Evolutionary conservation across 1,284 basidiomycete species (phyloP).

Genomic region (Pascua guehoae): DNA sequence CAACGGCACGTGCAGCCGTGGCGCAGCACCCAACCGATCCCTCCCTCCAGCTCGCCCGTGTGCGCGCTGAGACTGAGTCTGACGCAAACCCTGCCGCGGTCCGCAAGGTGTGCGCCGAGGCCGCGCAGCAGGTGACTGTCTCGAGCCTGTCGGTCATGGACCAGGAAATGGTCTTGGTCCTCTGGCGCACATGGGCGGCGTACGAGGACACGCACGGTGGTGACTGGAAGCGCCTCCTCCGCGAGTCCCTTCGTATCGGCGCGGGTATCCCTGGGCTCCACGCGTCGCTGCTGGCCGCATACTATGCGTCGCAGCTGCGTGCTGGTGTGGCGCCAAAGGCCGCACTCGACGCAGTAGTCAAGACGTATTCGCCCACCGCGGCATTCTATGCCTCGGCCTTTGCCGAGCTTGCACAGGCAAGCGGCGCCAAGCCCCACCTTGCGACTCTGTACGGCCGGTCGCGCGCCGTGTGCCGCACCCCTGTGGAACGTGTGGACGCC

Average conservation of each 20-base stretch:
- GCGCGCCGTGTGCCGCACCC: slow-evolving; percentile 18
- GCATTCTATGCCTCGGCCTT: slow-evolving; percentile 27
- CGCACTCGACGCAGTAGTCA: slow-evolving; percentile 9
- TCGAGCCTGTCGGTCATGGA: slow-evolving; percentile 13
- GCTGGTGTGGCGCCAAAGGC: slow-evolving; percentile 1
- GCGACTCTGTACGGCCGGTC: slow-evolving; percentile 28
- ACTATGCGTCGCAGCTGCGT: slow-evolving; percentile 13
- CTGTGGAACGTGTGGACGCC: slow-evolving; percentile 22
- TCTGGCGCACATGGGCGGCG: slow-evolving; percentile 30
- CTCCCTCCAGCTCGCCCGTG: slow-evolving; percentile 25
- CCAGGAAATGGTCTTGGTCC: slow-evolving; percentile 10
- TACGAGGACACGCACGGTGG: slow-evolving; percentile 13
- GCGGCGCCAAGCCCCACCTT: slow-evolving; percentile 16
- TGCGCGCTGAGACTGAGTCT: slow-evolving; percentile 20
- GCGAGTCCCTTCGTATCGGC: slow-evolving; percentile 21
- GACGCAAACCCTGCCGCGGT: slow-evolving; percentile 6
- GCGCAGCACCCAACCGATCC: slow-evolving; percentile 27
- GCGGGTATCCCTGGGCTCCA: slow-evolving; percentile 23
- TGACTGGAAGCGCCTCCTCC: slow-evolving; percentile 23
- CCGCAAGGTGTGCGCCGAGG: slow-evolving; percentile 20
- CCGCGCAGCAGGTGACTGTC: slow-evolving; percentile 17
- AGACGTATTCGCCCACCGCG: slow-evolving; percentile 22
- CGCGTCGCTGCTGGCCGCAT: slow-evolving; percentile 18
- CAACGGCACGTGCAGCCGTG: slow-evolving; percentile 25
- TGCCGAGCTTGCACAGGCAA: slow-evolving; percentile 11